These are phyloP conservation scores for Alectoria sarmentosa DNA, from an alignment of 495 filamentous ascomycete genomes.

Conservation along the genomic window DNA sequence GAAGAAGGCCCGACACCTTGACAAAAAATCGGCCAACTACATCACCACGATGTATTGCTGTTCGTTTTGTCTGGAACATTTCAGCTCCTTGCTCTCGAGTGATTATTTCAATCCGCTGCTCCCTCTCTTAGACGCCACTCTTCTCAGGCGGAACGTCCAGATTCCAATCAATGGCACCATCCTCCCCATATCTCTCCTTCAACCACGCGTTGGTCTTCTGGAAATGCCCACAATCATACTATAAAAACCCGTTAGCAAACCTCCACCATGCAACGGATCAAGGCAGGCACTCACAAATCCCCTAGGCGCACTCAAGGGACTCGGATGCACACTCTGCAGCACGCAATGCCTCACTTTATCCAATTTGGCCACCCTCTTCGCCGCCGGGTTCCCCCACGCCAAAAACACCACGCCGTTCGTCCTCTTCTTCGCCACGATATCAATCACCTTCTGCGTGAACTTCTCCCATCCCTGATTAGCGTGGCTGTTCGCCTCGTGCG, in stretches of 20 bases:
- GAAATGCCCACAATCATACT: slow-evolving; percentile 86
- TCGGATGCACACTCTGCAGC: slow-evolving; percentile 81
- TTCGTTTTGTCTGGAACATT: neutral
- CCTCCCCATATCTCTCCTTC: slow-evolving; percentile 62
- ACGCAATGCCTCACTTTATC: slow-evolving; percentile 67
- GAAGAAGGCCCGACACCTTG: neutral
- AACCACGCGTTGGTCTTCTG: slow-evolving; percentile 88
- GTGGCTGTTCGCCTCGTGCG: slow-evolving; percentile 79
- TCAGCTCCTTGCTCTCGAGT: neutral
- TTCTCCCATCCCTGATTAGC: slow-evolving; percentile 80
- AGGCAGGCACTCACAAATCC: slow-evolving; percentile 55
- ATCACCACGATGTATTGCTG: neutral
- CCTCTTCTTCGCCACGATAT: slow-evolving; percentile 68
- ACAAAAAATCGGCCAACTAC: neutral
- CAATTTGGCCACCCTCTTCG: slow-evolving; percentile 62
- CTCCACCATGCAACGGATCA: neutral
- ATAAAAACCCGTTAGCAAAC: slow-evolving; percentile 3
- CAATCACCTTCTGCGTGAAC: slow-evolving; percentile 86
- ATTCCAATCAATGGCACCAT: slow-evolving; percentile 81
- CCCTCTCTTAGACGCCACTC: slow-evolving; percentile 18
- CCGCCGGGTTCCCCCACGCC: slow-evolving; percentile 83
- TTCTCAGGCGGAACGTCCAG: slow-evolving; percentile 40
- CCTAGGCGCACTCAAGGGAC: slow-evolving; percentile 69
- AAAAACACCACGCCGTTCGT: slow-evolving; percentile 83
- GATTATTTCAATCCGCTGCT: neutral